A percentile compares a stretch with the other conserved stretches of the same genome.
Conservation (phyloP, 345 rosid species). For the Salix purpurea region DNA sequence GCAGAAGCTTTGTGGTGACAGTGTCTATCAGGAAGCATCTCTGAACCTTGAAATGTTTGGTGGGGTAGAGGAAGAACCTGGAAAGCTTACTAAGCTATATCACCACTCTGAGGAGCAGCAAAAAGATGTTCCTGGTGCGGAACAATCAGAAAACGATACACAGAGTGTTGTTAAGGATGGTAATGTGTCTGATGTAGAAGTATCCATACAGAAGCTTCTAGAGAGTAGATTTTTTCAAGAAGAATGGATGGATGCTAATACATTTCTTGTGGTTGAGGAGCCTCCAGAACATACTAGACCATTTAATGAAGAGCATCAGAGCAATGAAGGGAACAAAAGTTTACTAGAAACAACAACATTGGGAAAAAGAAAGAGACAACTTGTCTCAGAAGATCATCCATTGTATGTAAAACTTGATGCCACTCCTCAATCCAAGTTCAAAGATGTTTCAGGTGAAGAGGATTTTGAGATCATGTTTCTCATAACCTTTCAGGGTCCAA, state of each 20-base stretch:
- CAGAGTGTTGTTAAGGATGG: conserved; percentile 6
- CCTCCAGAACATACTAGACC: conserved; percentile 19
- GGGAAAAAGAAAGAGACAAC: conserved; percentile 15
- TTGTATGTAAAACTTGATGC: conserved; percentile 31
- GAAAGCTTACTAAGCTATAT: not conserved
- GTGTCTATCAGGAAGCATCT: conserved; percentile 9
- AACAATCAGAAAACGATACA: conserved; percentile 15
- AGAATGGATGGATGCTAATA: conserved; percentile 5
- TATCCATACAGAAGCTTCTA: conserved; percentile 38
- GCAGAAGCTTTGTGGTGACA: conserved; percentile 9
- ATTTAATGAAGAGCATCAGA: conserved; percentile 26
- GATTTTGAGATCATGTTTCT: not conserved
- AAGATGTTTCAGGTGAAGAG: conserved; percentile 39
- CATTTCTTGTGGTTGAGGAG: conserved; percentile 16
- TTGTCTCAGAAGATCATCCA: conserved; percentile 25
- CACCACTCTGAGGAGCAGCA: conserved; percentile 1
- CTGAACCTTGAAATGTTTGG: not conserved
- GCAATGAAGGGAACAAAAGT: conserved; percentile 22
- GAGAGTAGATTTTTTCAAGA: conserved; percentile 15
- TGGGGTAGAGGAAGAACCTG: conserved; percentile 11
- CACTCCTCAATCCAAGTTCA: conserved; percentile 40
- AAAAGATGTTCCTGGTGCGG: not conserved
- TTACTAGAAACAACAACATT: conserved; percentile 19
- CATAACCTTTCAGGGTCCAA: not conserved
- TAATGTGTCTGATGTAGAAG: conserved; percentile 19